These are phyloP conservation scores for Diddensiella santjacobensis DNA, from an alignment of 805 yeast species.

Conservation along the genomic window DNA sequence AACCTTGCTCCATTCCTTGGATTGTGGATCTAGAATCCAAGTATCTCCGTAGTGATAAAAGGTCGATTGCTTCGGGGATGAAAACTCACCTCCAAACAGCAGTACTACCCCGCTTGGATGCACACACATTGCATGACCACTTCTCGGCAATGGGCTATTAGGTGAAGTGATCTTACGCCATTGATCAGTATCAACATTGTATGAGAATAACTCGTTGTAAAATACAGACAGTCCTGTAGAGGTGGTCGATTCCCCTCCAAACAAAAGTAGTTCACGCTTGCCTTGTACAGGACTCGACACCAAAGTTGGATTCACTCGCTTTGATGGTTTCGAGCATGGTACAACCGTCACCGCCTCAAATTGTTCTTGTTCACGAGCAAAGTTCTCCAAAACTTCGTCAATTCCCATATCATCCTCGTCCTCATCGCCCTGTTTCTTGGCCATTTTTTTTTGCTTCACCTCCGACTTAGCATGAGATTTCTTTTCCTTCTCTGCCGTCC, in stretches of 20 bases:
- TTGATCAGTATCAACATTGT: constrained; percentile 66
- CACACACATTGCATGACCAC: constrained; percentile 89
- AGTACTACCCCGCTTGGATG: constrained; percentile 87
- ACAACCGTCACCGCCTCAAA: constrained; percentile 69
- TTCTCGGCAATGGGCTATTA: constrained; percentile 87
- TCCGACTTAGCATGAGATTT: constrained; percentile 75
- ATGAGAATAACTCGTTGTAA: constrained; percentile 75
- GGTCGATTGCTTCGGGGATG: constrained; percentile 92
- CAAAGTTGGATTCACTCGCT: constrained; percentile 70
- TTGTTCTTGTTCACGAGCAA: constrained; percentile 73
- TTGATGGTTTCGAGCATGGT: constrained; percentile 55
- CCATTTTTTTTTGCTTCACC: constrained; percentile 65
- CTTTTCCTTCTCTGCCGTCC: constrained; percentile 75
- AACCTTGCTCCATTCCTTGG: constrained; percentile 86
- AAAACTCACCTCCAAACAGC: constrained; percentile 94
- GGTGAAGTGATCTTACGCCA: constrained; percentile 81
- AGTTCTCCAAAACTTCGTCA: constrained; percentile 74
- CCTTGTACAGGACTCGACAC: constrained; percentile 72
- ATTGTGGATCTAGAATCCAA: constrained; percentile 82
- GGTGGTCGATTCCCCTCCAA: constrained; percentile 80
- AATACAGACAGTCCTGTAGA: constrained; percentile 51
- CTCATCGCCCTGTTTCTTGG: constrained; percentile 70
- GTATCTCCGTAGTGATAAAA: constrained; percentile 96
- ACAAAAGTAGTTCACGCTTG: constrained; percentile 70
- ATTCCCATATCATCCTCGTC: constrained; percentile 85